Base-by-base conservation (phyloP, 2,329 filamentous ascomycete species). In the Colletotrichum caudatum region DNA sequence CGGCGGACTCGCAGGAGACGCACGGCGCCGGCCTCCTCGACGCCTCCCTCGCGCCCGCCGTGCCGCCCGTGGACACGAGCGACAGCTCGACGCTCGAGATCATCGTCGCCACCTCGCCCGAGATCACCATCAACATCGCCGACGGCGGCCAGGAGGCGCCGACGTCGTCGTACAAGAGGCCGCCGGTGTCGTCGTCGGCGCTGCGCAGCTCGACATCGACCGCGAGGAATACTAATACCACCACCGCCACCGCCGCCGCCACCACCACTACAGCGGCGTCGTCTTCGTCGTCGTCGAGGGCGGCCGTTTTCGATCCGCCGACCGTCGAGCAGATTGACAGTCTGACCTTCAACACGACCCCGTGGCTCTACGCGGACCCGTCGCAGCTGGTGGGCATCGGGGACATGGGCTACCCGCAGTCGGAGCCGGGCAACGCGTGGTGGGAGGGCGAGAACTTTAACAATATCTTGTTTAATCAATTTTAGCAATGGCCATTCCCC, bases 91-190 rank as follows among this genome's bases (percentile, higher is more conserved):
- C 80, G 1, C 78, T 87, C 0, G 85, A 87, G 72, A 85, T 87
- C 39, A 83, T 86, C 5, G 85, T 86, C 9, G 84, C 85, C 0
- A 85, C 84, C 6, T 86, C 85, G 0, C 85, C 85, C 0, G 85
- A 87, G 57, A 83, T 87, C 65, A 84, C 80, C 1, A 84, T 87
- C 57, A 86, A 87, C 73, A 87, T 84, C 0, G 81, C 84, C 3
- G 84, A 87, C 68, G 85, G 85, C 12, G 85, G 85, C 0, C 84
- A 86, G 64, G 84, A 84, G 12, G 85, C 82, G 1, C 85, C 85
- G 14, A 81, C 81, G 0, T 82, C 85, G 20, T 81, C 81, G 0
- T 82, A 76, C 77, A 82, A 80, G 63, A 75, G 53, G 51, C 14
- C 75, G 5, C 74, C 78, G 0, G 46, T 76, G 2, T 48, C 46